A percentile compares a stretch with the other conserved stretches of the same genome.
Evolutionary conservation across 768 basidiomycete genomes (phyloP).

Genomic region (Cystofilobasidium bisporidii): DNA sequence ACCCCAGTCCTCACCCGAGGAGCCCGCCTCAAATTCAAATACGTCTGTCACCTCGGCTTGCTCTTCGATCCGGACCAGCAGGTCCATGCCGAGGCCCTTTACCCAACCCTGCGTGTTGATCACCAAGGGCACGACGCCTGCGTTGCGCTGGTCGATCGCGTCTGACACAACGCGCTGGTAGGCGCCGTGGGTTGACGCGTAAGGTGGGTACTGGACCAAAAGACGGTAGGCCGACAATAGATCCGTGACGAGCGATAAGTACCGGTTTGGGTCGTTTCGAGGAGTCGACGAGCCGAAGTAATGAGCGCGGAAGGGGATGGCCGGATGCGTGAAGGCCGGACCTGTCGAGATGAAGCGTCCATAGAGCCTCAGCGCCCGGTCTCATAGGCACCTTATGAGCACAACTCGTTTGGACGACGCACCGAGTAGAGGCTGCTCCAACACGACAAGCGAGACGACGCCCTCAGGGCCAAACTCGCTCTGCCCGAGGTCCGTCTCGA

Average conservation of each 20-base stretch:
- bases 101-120: conserved; percentile 97
- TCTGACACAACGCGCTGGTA: neutral
- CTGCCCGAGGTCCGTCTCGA: conserved; percentile 90
- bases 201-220: conserved; percentile 49
- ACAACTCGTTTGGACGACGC: too few relatives aligned
- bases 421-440: conserved; percentile 67
- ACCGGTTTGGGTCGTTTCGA: conserved; percentile 62
- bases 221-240: conserved; percentile 49
- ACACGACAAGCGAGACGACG: conserved; percentile 65
- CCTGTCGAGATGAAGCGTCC: too few relatives aligned
- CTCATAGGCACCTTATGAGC: too few relatives aligned
- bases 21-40: conserved; percentile 41
- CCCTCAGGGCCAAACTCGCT: conserved; percentile 86
- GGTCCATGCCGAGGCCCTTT: conserved; percentile 80
- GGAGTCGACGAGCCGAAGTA: conserved; percentile 74
- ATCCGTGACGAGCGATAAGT: conserved; percentile 58
- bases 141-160: conserved; percentile 1
- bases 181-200: conserved; percentile 24
- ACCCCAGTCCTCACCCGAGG: conserved; percentile 8
- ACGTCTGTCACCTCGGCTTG: conserved; percentile 42
- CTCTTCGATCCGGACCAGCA: conserved; percentile 57
- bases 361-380: too few relatives aligned
- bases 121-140: conserved; percentile 58
- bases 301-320: conserved; percentile 61
- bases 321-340: conserved; percentile 77